Evolutionary conservation across 2,329 filamentous ascomycete genomes (phyloP), one percentile per base, ranked within the genome.

Genomic region (Mollisiaceae sp.): DNA sequence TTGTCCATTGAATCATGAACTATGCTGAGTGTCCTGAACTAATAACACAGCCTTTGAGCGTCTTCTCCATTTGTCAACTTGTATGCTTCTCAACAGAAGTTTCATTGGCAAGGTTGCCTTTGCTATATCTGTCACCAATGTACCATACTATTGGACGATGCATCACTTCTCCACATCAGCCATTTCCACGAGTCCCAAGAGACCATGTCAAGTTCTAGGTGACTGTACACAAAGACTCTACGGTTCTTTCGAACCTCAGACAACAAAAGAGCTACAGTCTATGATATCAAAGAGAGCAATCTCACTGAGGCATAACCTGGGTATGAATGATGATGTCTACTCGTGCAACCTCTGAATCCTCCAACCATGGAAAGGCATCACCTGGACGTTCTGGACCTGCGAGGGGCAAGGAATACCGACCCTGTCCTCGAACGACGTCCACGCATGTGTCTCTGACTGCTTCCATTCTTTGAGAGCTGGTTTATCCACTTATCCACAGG

Each of bases 301-400:
- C 50, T 54, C 50, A 54, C 50, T n/a, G 24, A 54, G 27, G 50
- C 50, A 54, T 54, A 54, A 54, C 50, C 50, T 54, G 50, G 22
- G 50, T 54, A 27, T 35, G 5, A 54, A 32, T 54, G 50, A 54
- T 54, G 24, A 32, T 54, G 50, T 54, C 24, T 54, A 54, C 32
- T 27, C 27, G 50, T 54, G 24, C 50, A 24, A 52, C 11, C 27
- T 15, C 32, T 54, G 50, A 54, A 32, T 24, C 24, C 20, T n/a
- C 4, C 22, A 20, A 32, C 22, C 24, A 18, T 54, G n/a, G n/a
- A 5, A 3, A 27, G 18, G 4, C 22, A 32, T 54, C 50, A 32
- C 22, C 22, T 24, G 45, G n/a, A 50, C 45, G 5, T 22, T 20
- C 38, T 41, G 18, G n/a, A 9, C 45, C 22, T 12, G 12, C 5